Conservation (phyloP, 2,329 filamentous ascomycete genomes). For the Fulvia fulva region DNA sequence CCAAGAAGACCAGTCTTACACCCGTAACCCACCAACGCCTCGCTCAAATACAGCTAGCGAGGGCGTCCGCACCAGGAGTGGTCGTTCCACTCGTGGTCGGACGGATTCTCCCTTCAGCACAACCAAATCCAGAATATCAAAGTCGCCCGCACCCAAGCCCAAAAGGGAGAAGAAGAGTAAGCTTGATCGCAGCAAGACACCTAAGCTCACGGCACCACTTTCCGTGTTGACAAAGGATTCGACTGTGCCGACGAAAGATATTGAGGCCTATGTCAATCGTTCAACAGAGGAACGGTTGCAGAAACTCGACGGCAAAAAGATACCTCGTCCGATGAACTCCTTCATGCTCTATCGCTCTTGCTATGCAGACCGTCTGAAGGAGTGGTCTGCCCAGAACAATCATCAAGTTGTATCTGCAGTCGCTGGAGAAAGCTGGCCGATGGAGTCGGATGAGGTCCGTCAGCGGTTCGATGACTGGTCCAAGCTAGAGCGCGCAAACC, state of each 20-base stretch:
- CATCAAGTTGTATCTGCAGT: conserved; percentile 87
- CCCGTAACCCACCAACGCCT: conserved; percentile 42
- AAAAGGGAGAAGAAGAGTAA: conserved; percentile 45
- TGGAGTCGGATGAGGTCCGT: conserved; percentile 70
- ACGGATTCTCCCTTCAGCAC: conserved; percentile 36
- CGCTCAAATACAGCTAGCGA: conserved; percentile 42
- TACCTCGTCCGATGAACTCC: conserved; percentile 92
- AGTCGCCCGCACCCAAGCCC: conserved; percentile 33
- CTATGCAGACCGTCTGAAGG: conserved; percentile 81
- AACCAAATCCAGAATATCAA: conserved; percentile 30
- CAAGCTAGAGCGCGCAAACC: conserved; percentile 75
- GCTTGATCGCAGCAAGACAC: conserved; percentile 44
- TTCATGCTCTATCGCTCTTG: conserved; percentile 97
- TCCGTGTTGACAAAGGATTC: conserved; percentile 66
- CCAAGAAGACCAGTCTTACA: conserved; percentile 23
- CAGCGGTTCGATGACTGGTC: conserved; percentile 76
- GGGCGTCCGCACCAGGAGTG: conserved; percentile 39
- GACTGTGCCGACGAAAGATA: conserved; percentile 66
- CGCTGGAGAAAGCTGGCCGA: conserved; percentile 80
- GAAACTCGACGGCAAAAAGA: conserved; percentile 66
- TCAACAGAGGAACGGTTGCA: conserved; percentile 60
- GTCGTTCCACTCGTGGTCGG: conserved; percentile 31
- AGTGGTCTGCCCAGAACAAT: conserved; percentile 78
- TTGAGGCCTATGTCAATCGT: conserved; percentile 74
- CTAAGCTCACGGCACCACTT: conserved; percentile 62